Evolutionary conservation across 371 early-diverging fungal species (phyloP).

Genomic region (Haplosporangium sp.): DNA sequence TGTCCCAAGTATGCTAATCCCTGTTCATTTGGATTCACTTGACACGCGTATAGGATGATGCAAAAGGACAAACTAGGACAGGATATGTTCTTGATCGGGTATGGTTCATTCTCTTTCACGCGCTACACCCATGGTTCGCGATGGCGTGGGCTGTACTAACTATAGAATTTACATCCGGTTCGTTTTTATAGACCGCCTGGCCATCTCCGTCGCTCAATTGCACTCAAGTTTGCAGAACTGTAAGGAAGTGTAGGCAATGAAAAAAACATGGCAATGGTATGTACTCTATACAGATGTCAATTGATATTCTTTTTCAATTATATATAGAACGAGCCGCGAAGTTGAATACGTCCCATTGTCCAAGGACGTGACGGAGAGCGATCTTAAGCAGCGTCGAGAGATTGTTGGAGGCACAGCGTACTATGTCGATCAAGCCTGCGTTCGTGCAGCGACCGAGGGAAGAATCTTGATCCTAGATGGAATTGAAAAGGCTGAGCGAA

Average conservation of each 20-base stretch:
- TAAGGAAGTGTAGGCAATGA: constrained; percentile 50
- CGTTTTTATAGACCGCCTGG: constrained; percentile 68
- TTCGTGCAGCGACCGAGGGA: constrained; percentile 86
- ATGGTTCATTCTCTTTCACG: constrained; percentile 1
- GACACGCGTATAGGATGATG: constrained; percentile 65
- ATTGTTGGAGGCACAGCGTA: constrained; percentile 76
- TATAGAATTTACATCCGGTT: not conserved
- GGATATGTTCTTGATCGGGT: constrained; percentile 87
- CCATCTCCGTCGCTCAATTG: constrained; percentile 73
- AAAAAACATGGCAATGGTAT: not conserved
- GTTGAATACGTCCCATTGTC: constrained; percentile 85
- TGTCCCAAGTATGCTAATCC: no score
- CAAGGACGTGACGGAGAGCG: constrained; percentile 84
- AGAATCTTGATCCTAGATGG: constrained; percentile 85
- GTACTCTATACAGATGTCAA: not conserved
- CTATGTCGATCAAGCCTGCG: constrained; percentile 83
- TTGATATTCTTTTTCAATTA: not conserved
- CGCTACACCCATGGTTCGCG: not conserved
- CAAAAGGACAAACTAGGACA: constrained; percentile 81
- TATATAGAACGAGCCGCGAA: constrained; percentile 62
- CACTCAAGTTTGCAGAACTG: constrained; percentile 82
- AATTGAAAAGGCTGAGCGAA: constrained; percentile 88
- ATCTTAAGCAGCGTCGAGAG: constrained; percentile 88
- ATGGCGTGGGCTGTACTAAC: not conserved
- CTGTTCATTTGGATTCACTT: not conserved